These are phyloP conservation scores for Stereum hirsutum DNA, from an alignment of 1,284 basidiomycete genomes.

Conservation along the genomic window DNA sequence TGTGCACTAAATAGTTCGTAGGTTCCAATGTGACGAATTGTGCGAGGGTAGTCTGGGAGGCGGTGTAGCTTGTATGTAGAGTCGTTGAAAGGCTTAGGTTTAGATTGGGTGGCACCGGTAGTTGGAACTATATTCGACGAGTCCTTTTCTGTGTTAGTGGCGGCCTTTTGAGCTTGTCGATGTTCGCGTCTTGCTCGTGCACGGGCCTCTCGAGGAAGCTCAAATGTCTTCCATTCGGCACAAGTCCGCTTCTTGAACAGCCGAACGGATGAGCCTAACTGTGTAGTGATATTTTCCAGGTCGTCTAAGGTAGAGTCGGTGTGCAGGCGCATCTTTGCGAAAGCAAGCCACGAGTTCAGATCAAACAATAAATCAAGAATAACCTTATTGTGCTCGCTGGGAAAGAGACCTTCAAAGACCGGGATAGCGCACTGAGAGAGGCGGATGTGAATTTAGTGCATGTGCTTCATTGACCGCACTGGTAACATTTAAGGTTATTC, in stretches of 20 bases:
- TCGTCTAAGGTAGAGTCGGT: slow-evolving; percentile 15
- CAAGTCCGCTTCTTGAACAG: slow-evolving; percentile 10
- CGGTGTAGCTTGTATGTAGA: neutral
- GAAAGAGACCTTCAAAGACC: slow-evolving; percentile 19
- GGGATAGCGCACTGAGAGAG: slow-evolving; percentile 20
- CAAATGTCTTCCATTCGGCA: neutral
- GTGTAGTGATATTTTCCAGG: slow-evolving; percentile 10
- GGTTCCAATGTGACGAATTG: neutral
- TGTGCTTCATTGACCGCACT: too few species aligned
- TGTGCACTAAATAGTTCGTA: neutral
- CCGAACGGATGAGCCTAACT: slow-evolving; percentile 13
- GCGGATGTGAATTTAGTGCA: neutral
- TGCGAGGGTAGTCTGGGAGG: neutral
- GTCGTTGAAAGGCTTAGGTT: neutral
- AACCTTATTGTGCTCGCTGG: slow-evolving; percentile 10
- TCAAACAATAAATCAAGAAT: slow-evolving; percentile 18
- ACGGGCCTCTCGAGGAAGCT: neutral
- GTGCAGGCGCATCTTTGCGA: slow-evolving; percentile 23
- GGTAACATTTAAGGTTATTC: neutral
- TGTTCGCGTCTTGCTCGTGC: neutral
- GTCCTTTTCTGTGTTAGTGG: too few species aligned
- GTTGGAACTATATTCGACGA: too few species aligned
- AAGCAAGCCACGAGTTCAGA: slow-evolving; percentile 19
- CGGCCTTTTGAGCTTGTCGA: neutral
- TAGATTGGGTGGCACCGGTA: too few species aligned